These are phyloP conservation scores for Eustoma russellianum DNA, from an alignment of 257 asterid species.

Conservation along the genomic window DNA sequence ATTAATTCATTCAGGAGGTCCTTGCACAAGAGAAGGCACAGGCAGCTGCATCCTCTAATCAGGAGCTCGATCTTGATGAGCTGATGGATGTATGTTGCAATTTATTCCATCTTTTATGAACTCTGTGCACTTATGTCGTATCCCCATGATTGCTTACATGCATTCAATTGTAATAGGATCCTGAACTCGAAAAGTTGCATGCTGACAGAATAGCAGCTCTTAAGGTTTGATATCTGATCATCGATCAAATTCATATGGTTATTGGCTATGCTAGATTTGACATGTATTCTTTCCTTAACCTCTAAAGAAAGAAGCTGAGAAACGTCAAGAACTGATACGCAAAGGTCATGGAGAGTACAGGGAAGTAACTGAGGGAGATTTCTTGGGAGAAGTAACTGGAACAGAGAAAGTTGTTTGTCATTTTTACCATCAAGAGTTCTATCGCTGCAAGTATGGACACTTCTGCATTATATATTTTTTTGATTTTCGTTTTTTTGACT, in stretches of 20 bases:
- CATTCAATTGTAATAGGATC: conserved; percentile 50
- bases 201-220: conserved; percentile 96
- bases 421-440: conserved; percentile 92
- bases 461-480: too few species aligned
- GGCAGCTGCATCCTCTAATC: conserved; percentile 40
- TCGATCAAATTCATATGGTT: neutral
- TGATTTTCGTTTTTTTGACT: too few species aligned
- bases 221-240: conserved; percentile 47
- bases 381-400: conserved; percentile 88
- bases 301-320: conserved; percentile 88
- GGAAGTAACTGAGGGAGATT: conserved; percentile 87
- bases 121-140: neutral
- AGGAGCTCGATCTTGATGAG: conserved; percentile 90
- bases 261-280: conserved; percentile 2
- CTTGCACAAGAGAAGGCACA: conserved; percentile 52
- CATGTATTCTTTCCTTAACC: neutral
- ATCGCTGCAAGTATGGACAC: conserved; percentile 88
- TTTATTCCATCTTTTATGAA: conserved; percentile 5
- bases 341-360: conserved; percentile 97
- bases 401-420: conserved; percentile 82
- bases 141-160: neutral
- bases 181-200: conserved; percentile 93
- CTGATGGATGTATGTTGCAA: conserved; percentile 80
- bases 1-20: conserved; percentile 44
- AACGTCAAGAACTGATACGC: conserved; percentile 61